Evolutionary conservation across 352 stramenopile species (phyloP), one percentile per base, ranked within the genome.

Genomic region (Phytophthora fragariae): DNA sequence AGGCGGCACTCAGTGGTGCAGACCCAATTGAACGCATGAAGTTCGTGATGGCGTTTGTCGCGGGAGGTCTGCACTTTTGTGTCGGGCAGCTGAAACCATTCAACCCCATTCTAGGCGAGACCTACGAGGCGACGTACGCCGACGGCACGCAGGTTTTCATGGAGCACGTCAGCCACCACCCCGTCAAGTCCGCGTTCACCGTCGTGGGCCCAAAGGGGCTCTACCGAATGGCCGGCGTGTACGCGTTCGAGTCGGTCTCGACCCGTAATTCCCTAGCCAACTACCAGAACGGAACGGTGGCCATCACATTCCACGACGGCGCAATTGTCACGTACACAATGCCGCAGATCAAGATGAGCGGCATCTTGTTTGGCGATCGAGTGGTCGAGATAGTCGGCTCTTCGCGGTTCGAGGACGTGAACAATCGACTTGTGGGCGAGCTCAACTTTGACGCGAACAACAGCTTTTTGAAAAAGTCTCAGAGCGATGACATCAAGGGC

Each of bases 301-400:
- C 61, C 24, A 73, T 94, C 56, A 64, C 70, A 33, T 94, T 92
- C 72, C 70, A 82, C 29, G 83, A 89, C 47, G 83, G 81, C 14
- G 74, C 82, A 19, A 61, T 72, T 12, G 81, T 94, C 70, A 83
- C 77, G 50, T 92, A 92, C 73, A 90, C 82, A 0, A 75, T 93
- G 61, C 85, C 87, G 15, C 84, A 94, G 67, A 91, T 94, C 76
- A 94, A 92, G 69, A 92, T 93, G 85, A 90, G 77, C 49, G 87
- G 87, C 4, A 67, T 94, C 17, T 68, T 94, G 31, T 84, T 93
- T 12, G 87, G 87, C 2, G 85, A 94, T 17, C 87, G 85, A 6
- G 77, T 92, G 24, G 86, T 94, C 14, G 87, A 93, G 65, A 85
- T 92, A 46, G 75, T 79, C 3, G 87, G 87, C 57, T 57, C 72